These are phyloP conservation scores for Oemleria cerasiformis DNA, from an alignment of 306 rosid genomes.

Conservation along the genomic window DNA sequence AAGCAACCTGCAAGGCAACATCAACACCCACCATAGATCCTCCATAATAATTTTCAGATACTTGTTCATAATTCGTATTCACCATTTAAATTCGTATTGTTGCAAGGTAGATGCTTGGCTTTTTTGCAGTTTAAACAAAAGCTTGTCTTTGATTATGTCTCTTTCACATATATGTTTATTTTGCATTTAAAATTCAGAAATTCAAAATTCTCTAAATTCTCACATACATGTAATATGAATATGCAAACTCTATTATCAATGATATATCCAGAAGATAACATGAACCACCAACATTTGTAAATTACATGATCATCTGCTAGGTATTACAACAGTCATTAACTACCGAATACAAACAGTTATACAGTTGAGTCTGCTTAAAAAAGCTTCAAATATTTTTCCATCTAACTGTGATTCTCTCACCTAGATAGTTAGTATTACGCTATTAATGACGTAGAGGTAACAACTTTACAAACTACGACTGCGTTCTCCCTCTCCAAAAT, in stretches of 20 bases:
- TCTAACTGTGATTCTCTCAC: constrained; percentile 21
- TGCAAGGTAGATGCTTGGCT: too few relatives aligned
- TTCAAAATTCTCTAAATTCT: too few relatives aligned
- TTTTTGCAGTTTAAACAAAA: too few relatives aligned
- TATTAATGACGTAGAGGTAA: constrained; percentile 12
- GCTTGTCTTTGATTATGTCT: too few relatives aligned
- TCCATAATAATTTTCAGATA: too few relatives aligned
- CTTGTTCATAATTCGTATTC: too few relatives aligned
- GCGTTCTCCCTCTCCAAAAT: constrained; percentile 13
- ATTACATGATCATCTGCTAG: constrained; percentile 1
- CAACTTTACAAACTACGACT: constrained; percentile 20
- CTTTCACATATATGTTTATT: too few relatives aligned
- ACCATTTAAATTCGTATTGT: too few relatives aligned
- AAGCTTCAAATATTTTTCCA: constrained; percentile 20
- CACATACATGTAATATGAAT: neutral
- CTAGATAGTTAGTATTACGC: constrained; percentile 21
- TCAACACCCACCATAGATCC: constrained; percentile 5
- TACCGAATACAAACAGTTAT: constrained; percentile 12
- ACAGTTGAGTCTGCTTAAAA: neutral
- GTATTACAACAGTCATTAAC: constrained; percentile 8
- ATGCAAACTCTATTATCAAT: neutral
- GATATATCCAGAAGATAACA: constrained; percentile 5
- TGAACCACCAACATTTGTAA: constrained; percentile 12
- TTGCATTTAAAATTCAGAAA: too few relatives aligned
- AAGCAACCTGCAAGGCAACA: constrained; percentile 45